Evolutionary conservation across 768 basidiomycete species (phyloP).

Genomic region (Antrodiella citrinella): DNA sequence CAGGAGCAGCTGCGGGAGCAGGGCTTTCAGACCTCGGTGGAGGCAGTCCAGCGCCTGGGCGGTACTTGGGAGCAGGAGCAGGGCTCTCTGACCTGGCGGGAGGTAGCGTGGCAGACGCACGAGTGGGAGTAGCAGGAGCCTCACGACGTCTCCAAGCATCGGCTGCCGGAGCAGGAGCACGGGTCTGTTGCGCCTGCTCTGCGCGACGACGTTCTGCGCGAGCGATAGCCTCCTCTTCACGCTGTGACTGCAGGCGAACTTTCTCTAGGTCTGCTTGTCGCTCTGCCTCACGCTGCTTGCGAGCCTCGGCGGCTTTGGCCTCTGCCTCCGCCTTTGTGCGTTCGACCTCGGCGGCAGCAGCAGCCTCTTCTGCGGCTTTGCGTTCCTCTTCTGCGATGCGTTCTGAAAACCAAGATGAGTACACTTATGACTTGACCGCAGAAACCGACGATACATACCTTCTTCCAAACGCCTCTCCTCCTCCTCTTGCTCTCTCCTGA

Average conservation of each 20-base stretch:
- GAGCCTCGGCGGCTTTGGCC: conserved; percentile 41
- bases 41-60: conserved; percentile 23
- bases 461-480: conserved; percentile 39
- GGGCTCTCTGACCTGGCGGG: conserved; percentile 22
- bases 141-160: conserved; percentile 1
- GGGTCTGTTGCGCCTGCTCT: conserved; percentile 14
- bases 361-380: conserved; percentile 34
- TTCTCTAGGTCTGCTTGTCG: conserved; percentile 44
- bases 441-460: conserved; percentile 33
- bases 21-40: conserved; percentile 48
- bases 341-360: conserved; percentile 10
- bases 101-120: conserved; percentile 19
- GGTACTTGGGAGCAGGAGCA: conserved; percentile 9
- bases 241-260: conserved; percentile 50
- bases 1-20: conserved; percentile 26
- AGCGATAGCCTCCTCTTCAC: conserved; percentile 60
- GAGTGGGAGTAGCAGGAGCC: conserved; percentile 5
- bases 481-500: conserved; percentile 27
- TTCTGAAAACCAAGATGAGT: conserved; percentile 26
- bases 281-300: conserved; percentile 45
- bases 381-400: conserved; percentile 48
- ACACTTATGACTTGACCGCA: neutral
- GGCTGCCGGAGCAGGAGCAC: conserved; percentile 7
- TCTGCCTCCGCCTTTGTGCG: neutral
- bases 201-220: conserved; percentile 29